Base-by-base conservation (phyloP, 164 flowering plant species). In the Sextonia rubra region DNA sequence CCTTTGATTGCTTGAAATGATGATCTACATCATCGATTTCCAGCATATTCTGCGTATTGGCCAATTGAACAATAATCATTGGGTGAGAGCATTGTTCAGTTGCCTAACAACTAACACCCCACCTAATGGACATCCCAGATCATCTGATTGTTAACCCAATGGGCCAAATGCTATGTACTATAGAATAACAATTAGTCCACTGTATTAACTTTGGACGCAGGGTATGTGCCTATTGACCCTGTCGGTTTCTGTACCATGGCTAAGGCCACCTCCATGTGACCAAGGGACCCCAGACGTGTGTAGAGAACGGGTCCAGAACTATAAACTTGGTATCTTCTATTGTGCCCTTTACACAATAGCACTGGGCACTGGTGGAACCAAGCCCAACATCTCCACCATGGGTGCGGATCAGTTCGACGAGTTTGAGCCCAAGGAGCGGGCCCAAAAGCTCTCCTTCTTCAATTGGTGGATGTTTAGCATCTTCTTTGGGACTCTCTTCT, bases 381-480 rank as follows among this genome's bases (percentile, higher is more conserved):
- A 88, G 80, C 91, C 91, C 58, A 88, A 88, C 83, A 86, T 90
- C 65, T 86, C 22, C 83, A 82, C 72, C 85, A 86, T 64, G 85
- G 89, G 86, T 87, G 88, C 78, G 0, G 78, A 76, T 67, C 78
- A 76, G 68, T 76, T 76, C 23, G 78, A 76, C 48, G 78, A 79
- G 4, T 76, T 70, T 14, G 79, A 79, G 24, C 79, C 82, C 5
- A 73, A 61, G 24, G 82, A 79, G 61, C 66, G 69, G 61, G 47
- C 2, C 30, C 58, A 87, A 86, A 83, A 86, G 88, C 62, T 86
- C 18, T 88, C 92, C n/a, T 86, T 88, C 78, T 86, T 83, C 72
- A 87, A 86, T 64, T 86, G 89, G 86, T 87, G 88, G 91, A 80
- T 86, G 85, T 85, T 87, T 37, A 79, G 87, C 70, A 80, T 83